A percentile compares a stretch with the other conserved stretches of the same genome.
Evolutionary conservation across 306 rosid genomes (phyloP).

Genomic region (Casuarina cunninghamiana): DNA sequence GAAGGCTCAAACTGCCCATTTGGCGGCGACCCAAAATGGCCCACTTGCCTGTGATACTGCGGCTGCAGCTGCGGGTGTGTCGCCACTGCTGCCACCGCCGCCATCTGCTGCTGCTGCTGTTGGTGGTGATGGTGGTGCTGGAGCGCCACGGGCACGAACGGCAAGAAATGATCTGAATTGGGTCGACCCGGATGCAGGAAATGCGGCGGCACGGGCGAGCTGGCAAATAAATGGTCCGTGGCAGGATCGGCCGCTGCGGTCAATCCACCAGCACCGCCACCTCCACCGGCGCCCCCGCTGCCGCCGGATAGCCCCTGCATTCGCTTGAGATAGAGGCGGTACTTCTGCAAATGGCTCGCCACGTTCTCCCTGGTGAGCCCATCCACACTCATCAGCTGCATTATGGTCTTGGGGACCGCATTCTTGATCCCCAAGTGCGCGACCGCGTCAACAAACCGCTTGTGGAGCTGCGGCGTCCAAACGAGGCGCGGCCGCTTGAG

Average conservation of each 20-base stretch:
- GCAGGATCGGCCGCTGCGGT: conserved; percentile 55
- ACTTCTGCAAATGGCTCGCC: conserved; percentile 92
- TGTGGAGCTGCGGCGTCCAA: conserved; percentile 98
- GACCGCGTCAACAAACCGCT: conserved; percentile 91
- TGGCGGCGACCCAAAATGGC: conserved; percentile 85
- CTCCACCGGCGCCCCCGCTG: conserved; percentile 34
- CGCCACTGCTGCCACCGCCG: conserved; percentile 44
- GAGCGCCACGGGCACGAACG: conserved; percentile 84
- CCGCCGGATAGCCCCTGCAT: conserved; percentile 83
- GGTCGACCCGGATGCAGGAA: conserved; percentile 70
- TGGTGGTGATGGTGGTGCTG: conserved; percentile 51
- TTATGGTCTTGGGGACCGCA: conserved; percentile 97
- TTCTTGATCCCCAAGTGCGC: conserved; percentile 93
- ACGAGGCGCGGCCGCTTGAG: conserved; percentile 92
- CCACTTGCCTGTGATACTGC: conserved; percentile 74
- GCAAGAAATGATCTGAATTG: conserved; percentile 83
- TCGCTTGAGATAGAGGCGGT: conserved; percentile 88
- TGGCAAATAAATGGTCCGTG: conserved; percentile 85
- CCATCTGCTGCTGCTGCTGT: conserved; percentile 70
- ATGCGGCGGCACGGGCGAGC: conserved; percentile 89
- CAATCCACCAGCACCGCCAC: conserved; percentile 36
- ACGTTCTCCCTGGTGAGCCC: conserved; percentile 96
- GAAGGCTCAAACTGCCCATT: conserved; percentile 88
- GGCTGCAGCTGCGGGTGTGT: conserved; percentile 55
- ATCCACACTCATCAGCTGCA: conserved; percentile 99